Conservation (phyloP, 73 alveolate species). For the Paramecium primaurelia region DNA sequence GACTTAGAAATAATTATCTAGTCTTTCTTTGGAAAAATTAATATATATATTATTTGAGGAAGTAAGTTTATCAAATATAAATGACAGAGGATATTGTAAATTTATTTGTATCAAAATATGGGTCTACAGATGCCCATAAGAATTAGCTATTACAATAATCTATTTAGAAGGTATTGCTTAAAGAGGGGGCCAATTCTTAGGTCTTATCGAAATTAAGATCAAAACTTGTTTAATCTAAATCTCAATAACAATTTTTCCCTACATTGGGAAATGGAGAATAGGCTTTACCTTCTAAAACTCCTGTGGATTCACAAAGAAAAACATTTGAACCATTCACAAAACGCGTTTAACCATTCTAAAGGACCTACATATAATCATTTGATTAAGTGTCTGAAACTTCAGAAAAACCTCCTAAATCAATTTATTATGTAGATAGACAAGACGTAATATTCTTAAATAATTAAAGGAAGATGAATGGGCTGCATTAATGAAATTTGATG, state of each 20-base stretch:
- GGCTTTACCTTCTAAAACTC: not conserved
- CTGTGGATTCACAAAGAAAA: not conserved
- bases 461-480: slow-evolving; percentile 55
- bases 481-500: slow-evolving; percentile 37
- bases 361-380: not conserved
- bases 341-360: slow-evolving; percentile 12
- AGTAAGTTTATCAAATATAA: not conserved
- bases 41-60: not conserved
- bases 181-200: not conserved
- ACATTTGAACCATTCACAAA: not conserved
- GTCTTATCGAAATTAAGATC: not conserved
- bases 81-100: slow-evolving; percentile 14
- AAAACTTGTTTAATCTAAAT: not conserved
- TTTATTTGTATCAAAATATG: not conserved
- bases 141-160: not conserved
- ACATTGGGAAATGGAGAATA: not conserved
- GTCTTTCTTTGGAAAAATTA: not conserved
- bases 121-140: not conserved
- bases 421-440: not conserved
- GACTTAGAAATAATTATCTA: not conserved
- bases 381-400: not conserved
- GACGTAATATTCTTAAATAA: not conserved
- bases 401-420: slow-evolving; percentile 20
- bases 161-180: not conserved
- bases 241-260: slow-evolving; percentile 34